Evolutionary conservation across 371 early-diverging fungal species (phyloP), one percentile per base, ranked within the genome.

Genomic region (Zychaea mexicana): DNA sequence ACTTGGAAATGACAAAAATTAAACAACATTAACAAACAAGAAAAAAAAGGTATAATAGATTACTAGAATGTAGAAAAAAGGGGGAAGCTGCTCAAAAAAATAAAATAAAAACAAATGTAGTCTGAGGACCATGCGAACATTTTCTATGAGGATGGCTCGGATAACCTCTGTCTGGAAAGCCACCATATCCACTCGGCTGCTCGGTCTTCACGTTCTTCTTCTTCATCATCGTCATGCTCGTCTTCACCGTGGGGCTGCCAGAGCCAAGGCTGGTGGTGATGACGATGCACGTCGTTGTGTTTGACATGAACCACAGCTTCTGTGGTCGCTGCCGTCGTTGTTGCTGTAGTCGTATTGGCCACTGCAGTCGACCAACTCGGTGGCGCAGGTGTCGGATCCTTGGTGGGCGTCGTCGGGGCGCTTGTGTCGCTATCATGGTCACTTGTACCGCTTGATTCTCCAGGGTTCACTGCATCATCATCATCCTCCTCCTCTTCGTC

Each of bases 181-280:
- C 68, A 68, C 59, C 64, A 68, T 24, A 68, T 60, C 68, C 68
- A 68, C 33, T 68, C 60, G 22, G 60, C 55, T 22, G 60, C 60
- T 45, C 60, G 31, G 28, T 65, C 60, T 17, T 65, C 68, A 15
- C 53, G 27, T 62, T 68, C 47, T 46, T 68, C 62, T 42, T 58
- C 68, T 26, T 54, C 46, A 7, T 54, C 46, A 7, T 47, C 64
- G 4, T 56, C 58, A 17, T 61, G 45, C 7, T 61, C 56, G 13
- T 60, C 60, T 42, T 65, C 57, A 32, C 54, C 60, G 54, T 27
- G 42, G 22, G 59, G 28, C 27, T 58, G 60, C 54, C 57, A 53
- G 27, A 46, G 54, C 65, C 65, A 65, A 17, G 42, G 22, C 26
- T 54, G 49, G n/a, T 28, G 54, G 15, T 54, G 55, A 4, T 39